Percentiles rank a stretch among this genome's conserved stretches.
Conservation (phyloP, 352 stramenopile genomes). For the Phytophthora cajani region DNA sequence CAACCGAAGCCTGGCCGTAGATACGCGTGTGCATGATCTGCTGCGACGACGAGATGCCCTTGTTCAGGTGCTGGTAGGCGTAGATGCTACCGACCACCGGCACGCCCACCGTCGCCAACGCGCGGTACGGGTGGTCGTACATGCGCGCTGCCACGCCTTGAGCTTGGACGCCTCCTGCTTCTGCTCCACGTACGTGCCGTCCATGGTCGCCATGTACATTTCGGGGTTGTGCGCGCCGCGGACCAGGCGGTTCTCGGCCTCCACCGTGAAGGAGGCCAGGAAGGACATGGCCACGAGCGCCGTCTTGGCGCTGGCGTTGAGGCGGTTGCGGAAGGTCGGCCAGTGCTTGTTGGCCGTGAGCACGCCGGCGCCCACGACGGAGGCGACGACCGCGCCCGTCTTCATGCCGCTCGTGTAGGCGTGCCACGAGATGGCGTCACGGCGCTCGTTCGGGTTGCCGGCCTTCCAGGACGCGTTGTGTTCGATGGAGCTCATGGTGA, state of each 20-base stretch:
- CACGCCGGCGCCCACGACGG: conserved; percentile 35
- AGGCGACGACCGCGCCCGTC: conserved; percentile 38
- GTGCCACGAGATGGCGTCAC: conserved; percentile 71
- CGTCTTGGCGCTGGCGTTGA: conserved; percentile 73
- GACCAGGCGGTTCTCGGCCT: conserved; percentile 64
- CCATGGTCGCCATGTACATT: conserved; percentile 62
- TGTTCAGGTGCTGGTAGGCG: conserved; percentile 67
- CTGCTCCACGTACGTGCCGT: conserved; percentile 50
- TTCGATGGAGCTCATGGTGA: conserved; percentile 21
- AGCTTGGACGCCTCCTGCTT: conserved; percentile 45
- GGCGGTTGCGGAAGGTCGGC: conserved; percentile 65
- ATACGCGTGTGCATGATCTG: conserved; percentile 85
- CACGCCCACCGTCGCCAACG: conserved; percentile 48
- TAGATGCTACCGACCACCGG: conserved; percentile 74
- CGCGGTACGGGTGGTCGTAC: conserved; percentile 76
- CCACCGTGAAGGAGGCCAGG: conserved; percentile 68
- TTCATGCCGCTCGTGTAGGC: conserved; percentile 61
- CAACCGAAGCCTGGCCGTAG: conserved; percentile 71
- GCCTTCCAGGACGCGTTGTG: conserved; percentile 32
- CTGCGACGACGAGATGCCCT: conserved; percentile 68
- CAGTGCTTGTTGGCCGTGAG: conserved; percentile 60
- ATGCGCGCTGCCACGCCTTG: conserved; percentile 54
- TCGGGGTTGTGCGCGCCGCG: conserved; percentile 68
- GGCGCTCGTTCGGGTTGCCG: conserved; percentile 46
- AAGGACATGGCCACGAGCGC: conserved; percentile 64